phyloP scores from a whole-genome alignment of 176 grass and related monocot genomes.

The Carex scoparia region DNA sequence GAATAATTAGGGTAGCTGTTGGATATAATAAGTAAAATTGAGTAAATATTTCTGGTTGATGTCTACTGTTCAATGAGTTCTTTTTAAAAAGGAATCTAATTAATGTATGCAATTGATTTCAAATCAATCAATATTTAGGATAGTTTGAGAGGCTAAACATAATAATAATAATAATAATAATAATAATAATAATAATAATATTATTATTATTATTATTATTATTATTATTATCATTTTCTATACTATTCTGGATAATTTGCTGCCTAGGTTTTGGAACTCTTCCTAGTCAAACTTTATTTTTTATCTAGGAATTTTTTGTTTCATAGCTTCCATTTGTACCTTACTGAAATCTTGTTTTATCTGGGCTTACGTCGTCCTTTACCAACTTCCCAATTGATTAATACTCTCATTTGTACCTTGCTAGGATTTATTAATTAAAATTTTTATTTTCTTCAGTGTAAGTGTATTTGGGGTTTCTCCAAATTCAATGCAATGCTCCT shows the following conservation, averaged over 20 bases:
- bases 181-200: no score
- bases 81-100: neutral
- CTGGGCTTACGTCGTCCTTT: neutral
- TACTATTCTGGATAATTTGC: neutral
- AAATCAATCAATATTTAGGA: slow-evolving; percentile 4
- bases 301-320: neutral
- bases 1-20: neutral
- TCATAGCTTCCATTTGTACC: neutral
- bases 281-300: neutral
- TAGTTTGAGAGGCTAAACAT: neutral
- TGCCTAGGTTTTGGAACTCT: neutral
- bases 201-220: neutral
- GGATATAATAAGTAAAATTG: neutral
- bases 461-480: slow-evolving; percentile 91
- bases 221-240: neutral
- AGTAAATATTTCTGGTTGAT: neutral
- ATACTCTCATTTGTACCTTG: neutral
- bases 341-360: neutral
- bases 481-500: slow-evolving; percentile 86
- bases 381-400: slow-evolving; percentile 18
- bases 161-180: neutral
- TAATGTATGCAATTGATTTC: neutral
- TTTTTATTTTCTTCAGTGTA: slow-evolving; percentile 34
- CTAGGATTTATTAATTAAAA: neutral
- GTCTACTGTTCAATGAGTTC: neutral